A percentile compares a stretch with the other conserved stretches of the same genome.
phyloP scores from a whole-genome alignment of 768 basidiomycete genomes.

The Serendipita sp. region DNA sequence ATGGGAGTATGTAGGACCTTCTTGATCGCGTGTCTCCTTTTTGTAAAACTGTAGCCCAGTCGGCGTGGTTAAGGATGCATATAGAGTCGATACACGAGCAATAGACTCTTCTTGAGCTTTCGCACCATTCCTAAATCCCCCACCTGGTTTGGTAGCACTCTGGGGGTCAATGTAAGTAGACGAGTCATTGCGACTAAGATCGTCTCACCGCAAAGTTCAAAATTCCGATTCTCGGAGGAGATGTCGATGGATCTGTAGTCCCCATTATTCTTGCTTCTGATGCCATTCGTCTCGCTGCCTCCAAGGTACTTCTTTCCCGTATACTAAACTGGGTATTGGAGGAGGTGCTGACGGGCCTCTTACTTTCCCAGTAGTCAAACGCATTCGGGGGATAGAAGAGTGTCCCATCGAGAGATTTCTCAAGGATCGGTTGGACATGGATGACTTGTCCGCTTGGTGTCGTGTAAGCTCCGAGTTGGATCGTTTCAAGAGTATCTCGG shows the following conservation, averaged over 20 bases:
- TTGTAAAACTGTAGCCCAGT: conserved; percentile 46
- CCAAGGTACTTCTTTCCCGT: neutral
- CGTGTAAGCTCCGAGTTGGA: neutral
- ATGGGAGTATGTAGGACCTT: conserved; percentile 53
- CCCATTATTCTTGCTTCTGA: neutral
- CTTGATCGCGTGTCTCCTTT: conserved; percentile 21
- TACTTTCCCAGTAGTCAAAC: neutral
- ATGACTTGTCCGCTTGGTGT: neutral
- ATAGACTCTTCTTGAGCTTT: conserved; percentile 71
- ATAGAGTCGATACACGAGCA: conserved; percentile 59
- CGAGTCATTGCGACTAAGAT: neutral
- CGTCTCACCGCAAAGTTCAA: neutral
- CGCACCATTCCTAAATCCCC: conserved; percentile 57
- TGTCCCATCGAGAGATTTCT: neutral
- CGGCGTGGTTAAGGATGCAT: conserved; percentile 39
- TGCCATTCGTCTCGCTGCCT: neutral
- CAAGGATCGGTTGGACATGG: neutral
- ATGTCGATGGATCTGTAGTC: neutral
- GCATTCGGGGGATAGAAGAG: neutral
- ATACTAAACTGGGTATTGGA: neutral
- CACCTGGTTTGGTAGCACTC: conserved; percentile 49
- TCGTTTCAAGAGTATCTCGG: neutral
- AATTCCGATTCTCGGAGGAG: neutral
- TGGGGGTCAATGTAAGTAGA: neutral
- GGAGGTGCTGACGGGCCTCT: neutral